Base-by-base conservation (phyloP, 2,329 filamentous ascomycete species). In the Grosmannia clavigera region DNA sequence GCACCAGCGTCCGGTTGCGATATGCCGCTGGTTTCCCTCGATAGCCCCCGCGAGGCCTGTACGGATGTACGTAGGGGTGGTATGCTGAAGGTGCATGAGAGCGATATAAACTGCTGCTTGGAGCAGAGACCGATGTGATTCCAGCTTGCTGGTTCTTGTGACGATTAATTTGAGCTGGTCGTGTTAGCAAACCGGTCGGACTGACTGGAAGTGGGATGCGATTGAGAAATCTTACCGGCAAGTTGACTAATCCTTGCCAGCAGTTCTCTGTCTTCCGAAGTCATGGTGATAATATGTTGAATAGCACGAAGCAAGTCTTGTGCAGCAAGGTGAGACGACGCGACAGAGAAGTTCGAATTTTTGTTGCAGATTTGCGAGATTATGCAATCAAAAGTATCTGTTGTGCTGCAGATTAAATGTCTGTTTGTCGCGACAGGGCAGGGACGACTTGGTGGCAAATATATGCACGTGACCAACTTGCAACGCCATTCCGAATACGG, bases 131-230 rank as follows among this genome's bases (percentile, higher is more conserved):
- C 14, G 73, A 63, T n/a, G 65, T 68, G 46, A 72, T 61, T 50
- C 75, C 75, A 40, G 76, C 70, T 64, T 81, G 78, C 64, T 85
- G 81, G 64, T 81, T 88, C 71, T 88, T 91, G 74, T 88, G 85
- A 58, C 85, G 83, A 70, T 91, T 91, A 69, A 94, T 92, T 72
- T 88, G 86, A 65, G 87, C 87, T 90, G 43, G n/a, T 52, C 19
- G 52, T 7, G 58, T 27, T 9, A 60, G 12, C 14, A 16, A n/a
- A 14, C 10, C 22, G 4, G 22, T 1, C 19, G 33, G 19, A 48
- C 9, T 7, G 22, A 12, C 12, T 43, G 38, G 16, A 27, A 14
- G 31, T 16, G n/a, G 9, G 38, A 27, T 29, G 25, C 31, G 56
- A 56, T 51, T 16, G 72, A 53, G 50, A 14, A 5, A 2, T 52